Evolutionary conservation across 1,284 basidiomycete genomes (phyloP).

Genomic region (Austroboletus niveus): DNA sequence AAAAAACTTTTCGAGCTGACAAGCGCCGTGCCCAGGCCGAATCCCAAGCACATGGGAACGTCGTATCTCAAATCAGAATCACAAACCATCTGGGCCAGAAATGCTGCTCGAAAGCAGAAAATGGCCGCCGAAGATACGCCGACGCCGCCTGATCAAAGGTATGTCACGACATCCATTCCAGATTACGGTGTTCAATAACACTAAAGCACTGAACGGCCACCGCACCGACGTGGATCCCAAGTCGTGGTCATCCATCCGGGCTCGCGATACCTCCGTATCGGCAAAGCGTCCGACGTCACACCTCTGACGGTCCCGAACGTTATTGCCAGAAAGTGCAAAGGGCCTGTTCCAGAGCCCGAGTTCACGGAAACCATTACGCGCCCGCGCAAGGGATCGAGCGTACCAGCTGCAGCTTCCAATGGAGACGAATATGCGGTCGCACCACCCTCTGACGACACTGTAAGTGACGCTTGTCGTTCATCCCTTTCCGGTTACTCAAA

Average conservation of each 20-base stretch:
- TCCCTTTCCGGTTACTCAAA: neutral
- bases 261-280: constrained; percentile 83
- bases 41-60: constrained; percentile 74
- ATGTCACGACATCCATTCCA: constrained; percentile 1
- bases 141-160: constrained; percentile 45
- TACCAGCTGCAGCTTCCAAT: constrained; percentile 23
- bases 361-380: constrained; percentile 54
- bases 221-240: constrained; percentile 63
- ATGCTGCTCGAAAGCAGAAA: constrained; percentile 52
- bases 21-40: constrained; percentile 45
- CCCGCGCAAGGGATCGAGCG: constrained; percentile 39
- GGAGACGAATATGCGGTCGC: constrained; percentile 48
- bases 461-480: constrained; percentile 33
- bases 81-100: constrained; percentile 71
- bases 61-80: constrained; percentile 70
- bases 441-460: constrained; percentile 56
- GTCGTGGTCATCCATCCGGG: constrained; percentile 94
- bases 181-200: constrained; percentile 1
- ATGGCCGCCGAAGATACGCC: constrained; percentile 39
- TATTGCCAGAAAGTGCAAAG: constrained; percentile 65
- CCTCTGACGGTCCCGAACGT: constrained; percentile 76
- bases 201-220: constrained; percentile 28
- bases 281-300: constrained; percentile 84
- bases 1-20: constrained; percentile 11
- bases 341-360: constrained; percentile 40